These are phyloP conservation scores for Myxozyma kluyveri DNA, from an alignment of 805 yeast genomes.

Conservation along the genomic window DNA sequence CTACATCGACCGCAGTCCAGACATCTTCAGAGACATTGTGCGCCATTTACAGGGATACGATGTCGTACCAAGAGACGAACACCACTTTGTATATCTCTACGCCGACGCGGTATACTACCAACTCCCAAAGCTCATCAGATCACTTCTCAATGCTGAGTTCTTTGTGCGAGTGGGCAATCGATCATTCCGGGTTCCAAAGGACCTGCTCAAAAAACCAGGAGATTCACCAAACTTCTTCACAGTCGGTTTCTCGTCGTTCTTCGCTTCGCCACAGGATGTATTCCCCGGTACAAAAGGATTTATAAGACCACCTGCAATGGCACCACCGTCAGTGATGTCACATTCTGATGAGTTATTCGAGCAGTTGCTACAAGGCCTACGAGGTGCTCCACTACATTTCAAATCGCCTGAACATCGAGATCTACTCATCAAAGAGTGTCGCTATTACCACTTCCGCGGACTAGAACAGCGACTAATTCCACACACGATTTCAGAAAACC, in stretches of 20 bases:
- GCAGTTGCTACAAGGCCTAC: constrained; percentile 54
- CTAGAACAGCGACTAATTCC: constrained; percentile 69
- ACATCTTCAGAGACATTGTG: constrained; percentile 62
- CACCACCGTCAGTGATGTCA: constrained; percentile 52
- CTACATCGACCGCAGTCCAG: constrained; percentile 72
- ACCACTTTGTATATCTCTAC: constrained; percentile 58
- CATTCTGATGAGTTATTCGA: constrained; percentile 56
- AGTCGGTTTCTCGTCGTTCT: constrained; percentile 53
- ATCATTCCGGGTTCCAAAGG: constrained; percentile 58
- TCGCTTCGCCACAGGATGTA: constrained; percentile 49
- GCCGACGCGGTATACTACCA: constrained; percentile 72
- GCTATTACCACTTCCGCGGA: constrained; percentile 70
- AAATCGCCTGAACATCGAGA: constrained; percentile 54
- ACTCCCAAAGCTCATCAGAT: constrained; percentile 53
- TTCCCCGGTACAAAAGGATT: constrained; percentile 42
- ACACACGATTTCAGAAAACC: constrained; percentile 51
- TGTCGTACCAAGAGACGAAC: constrained; percentile 57
- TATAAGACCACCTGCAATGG: constrained; percentile 75
- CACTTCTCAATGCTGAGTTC: constrained; percentile 54
- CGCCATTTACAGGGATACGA: constrained; percentile 74
- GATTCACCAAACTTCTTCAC: constrained; percentile 77
- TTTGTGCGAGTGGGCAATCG: constrained; percentile 57
- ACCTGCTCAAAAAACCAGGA: constrained; percentile 56
- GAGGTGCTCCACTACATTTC: constrained; percentile 53
- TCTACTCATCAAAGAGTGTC: constrained; percentile 63